Conservation (phyloP, 352 stramenopile genomes). For the Phytophthora pisi region DNA sequence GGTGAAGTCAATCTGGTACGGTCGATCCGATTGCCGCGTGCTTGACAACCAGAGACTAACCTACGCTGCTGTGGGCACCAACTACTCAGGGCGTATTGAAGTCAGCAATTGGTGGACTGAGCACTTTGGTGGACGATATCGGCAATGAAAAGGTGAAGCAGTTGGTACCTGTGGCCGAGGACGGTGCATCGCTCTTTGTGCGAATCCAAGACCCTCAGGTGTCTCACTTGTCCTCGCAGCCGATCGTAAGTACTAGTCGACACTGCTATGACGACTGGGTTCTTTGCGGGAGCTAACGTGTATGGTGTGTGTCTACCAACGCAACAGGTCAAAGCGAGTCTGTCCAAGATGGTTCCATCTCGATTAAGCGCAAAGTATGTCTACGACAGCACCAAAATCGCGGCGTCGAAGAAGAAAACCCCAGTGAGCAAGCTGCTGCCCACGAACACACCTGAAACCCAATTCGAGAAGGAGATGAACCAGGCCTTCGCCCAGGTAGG, state of each 20-base stretch:
- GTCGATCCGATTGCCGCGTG: not conserved
- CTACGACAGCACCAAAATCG: conserved; percentile 55
- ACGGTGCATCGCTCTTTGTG: conserved; percentile 62
- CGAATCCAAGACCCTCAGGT: conserved; percentile 71
- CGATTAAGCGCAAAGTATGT: conserved; percentile 48
- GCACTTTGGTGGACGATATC: conserved; percentile 45
- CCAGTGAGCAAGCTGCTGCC: conserved; percentile 63
- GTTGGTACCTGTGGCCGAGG: conserved; percentile 35
- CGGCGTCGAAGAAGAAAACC: conserved; percentile 63
- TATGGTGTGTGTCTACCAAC: not conserved
- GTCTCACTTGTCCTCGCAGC: conserved; percentile 32
- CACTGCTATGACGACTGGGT: not conserved
- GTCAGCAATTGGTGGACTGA: conserved; percentile 22
- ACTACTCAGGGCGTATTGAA: conserved; percentile 45
- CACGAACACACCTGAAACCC: conserved; percentile 34
- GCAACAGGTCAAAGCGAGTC: conserved; percentile 29
- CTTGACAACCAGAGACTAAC: not conserved
- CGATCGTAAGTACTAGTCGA: conserved; percentile 44
- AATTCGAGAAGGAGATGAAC: conserved; percentile 81
- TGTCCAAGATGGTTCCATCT: conserved; percentile 55
- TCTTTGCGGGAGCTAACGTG: not conserved
- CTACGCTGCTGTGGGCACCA: not conserved
- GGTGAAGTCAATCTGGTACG: conserved; percentile 69
- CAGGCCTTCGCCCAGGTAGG: conserved; percentile 55
- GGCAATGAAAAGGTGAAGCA: conserved; percentile 54